phyloP scores from a whole-genome alignment of 176 grass and related monocot genomes.

The Oryza australiensis region DNA sequence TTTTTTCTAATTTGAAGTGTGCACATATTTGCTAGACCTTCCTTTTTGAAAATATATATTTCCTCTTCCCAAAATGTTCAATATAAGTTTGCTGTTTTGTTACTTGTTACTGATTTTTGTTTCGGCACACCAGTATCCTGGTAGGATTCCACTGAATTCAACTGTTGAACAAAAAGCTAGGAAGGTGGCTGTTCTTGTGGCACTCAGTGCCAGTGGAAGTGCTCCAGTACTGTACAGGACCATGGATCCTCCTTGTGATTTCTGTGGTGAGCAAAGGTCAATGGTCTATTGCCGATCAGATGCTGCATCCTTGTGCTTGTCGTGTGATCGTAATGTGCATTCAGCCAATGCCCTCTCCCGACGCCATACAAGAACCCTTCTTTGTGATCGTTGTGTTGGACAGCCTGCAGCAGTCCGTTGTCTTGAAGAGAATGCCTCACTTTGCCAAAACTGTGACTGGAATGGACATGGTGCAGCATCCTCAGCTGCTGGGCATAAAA shows the following conservation, averaged over 20 bases:
- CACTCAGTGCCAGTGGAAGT: neutral
- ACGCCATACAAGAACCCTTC: slow-evolving; percentile 79
- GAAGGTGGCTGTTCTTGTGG: slow-evolving; percentile 26
- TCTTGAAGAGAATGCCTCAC: slow-evolving; percentile 60
- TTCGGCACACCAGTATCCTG: neutral
- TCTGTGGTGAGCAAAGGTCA: slow-evolving; percentile 73
- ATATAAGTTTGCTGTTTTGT: neutral
- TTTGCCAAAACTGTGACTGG: slow-evolving; percentile 93
- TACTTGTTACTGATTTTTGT: slow-evolving; percentile 7
- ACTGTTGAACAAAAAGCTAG: neutral
- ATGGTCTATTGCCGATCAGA: slow-evolving; percentile 94
- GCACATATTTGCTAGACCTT: neutral
- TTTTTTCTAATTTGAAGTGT: neutral
- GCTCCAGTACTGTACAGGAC: slow-evolving; percentile 28
- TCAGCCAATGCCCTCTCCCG: slow-evolving; percentile 83
- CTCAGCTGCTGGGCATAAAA: slow-evolving; percentile 62
- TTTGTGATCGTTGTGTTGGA: slow-evolving; percentile 72
- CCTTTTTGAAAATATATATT: neutral
- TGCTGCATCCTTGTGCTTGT: slow-evolving; percentile 77
- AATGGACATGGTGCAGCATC: slow-evolving; percentile 59
- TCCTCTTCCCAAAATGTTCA: neutral
- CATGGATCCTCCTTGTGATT: slow-evolving; percentile 83
- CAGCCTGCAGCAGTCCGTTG: slow-evolving; percentile 74
- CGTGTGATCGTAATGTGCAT: slow-evolving; percentile 83
- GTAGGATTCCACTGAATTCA: slow-evolving; percentile 36